phyloP scores from a whole-genome alignment of 1,284 basidiomycete species.

The Puccinia hordei region DNA sequence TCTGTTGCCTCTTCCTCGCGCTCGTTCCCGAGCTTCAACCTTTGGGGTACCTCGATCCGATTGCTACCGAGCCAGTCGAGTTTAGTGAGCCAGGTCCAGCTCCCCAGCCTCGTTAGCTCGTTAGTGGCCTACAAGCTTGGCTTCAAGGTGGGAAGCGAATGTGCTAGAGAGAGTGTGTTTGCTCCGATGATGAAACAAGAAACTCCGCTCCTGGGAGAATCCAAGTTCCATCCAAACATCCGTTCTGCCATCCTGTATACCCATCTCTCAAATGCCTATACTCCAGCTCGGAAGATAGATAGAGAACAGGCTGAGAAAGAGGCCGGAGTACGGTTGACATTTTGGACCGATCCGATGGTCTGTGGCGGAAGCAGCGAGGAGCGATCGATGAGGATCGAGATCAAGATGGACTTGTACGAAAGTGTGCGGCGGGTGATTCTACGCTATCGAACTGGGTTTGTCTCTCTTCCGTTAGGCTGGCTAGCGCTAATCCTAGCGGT shows the following conservation, averaged over 20 bases:
- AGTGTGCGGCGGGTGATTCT: slow-evolving; percentile 70
- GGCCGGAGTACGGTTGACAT: slow-evolving; percentile 51
- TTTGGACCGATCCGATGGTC: slow-evolving; percentile 55
- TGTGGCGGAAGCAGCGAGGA: slow-evolving; percentile 59
- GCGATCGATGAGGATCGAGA: slow-evolving; percentile 59
- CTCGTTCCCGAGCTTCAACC: neutral
- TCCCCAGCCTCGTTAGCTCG: slow-evolving; percentile 32
- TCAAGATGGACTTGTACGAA: slow-evolving; percentile 70
- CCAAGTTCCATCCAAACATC: slow-evolving; percentile 54
- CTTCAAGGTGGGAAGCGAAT: neutral
- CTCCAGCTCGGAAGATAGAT: slow-evolving; percentile 33
- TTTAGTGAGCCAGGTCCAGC: slow-evolving; percentile 52
- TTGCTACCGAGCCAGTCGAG: slow-evolving; percentile 7
- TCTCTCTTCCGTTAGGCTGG: slow-evolving; percentile 72
- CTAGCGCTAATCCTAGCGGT: slow-evolving; percentile 63
- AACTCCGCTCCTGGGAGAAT: slow-evolving; percentile 53
- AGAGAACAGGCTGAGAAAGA: neutral
- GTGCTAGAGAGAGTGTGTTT: slow-evolving; percentile 47
- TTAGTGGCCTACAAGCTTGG: slow-evolving; percentile 27
- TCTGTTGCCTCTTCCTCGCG: neutral
- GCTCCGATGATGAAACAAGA: slow-evolving; percentile 54
- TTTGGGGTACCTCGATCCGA: neutral
- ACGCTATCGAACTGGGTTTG: slow-evolving; percentile 71
- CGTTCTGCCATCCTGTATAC: slow-evolving; percentile 53
- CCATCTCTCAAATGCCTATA: slow-evolving; percentile 54